phyloP scores from a whole-genome alignment of 2,329 filamentous ascomycete species.

The Herpotrichia juniperi region DNA sequence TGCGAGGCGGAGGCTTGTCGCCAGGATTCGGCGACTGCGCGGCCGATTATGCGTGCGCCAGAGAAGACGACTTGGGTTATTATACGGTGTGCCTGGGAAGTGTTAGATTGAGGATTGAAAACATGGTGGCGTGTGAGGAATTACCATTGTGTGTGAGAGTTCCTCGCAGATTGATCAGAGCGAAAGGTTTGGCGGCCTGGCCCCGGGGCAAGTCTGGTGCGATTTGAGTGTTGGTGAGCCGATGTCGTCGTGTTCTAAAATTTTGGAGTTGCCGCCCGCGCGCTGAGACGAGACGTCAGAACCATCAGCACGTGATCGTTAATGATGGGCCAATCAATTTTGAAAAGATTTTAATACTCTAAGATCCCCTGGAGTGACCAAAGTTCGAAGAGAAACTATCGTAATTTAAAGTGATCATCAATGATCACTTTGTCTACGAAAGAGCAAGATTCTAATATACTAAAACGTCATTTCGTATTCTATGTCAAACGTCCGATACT shows the following conservation, averaged over 20 bases:
- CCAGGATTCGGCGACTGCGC: constrained; percentile 92
- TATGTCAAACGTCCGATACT: too few relatives aligned
- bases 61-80: constrained; percentile 92
- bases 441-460: too few relatives aligned
- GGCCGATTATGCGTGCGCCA: constrained; percentile 88
- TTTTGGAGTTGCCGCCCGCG: constrained; percentile 26
- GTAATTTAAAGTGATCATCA: too few relatives aligned
- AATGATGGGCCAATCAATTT: too few relatives aligned
- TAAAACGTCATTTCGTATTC: too few relatives aligned
- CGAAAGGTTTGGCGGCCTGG: neutral
- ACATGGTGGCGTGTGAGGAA: constrained; percentile 6
- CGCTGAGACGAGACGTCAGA: too few relatives aligned
- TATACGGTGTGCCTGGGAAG: constrained; percentile 82
- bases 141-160: constrained; percentile 33
- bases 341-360: too few relatives aligned
- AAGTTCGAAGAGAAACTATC: too few relatives aligned
- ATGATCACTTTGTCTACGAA: too few relatives aligned
- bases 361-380: too few relatives aligned
- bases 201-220: neutral
- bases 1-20: constrained; percentile 90
- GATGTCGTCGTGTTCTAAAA: constrained; percentile 23
- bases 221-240: neutral
- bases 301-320: too few relatives aligned
- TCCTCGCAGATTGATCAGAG: neutral
- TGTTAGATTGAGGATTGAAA: constrained; percentile 26